These are phyloP conservation scores for Xerophyta viscosa DNA, from an alignment of 106 monocot genomes.

Conservation along the genomic window DNA sequence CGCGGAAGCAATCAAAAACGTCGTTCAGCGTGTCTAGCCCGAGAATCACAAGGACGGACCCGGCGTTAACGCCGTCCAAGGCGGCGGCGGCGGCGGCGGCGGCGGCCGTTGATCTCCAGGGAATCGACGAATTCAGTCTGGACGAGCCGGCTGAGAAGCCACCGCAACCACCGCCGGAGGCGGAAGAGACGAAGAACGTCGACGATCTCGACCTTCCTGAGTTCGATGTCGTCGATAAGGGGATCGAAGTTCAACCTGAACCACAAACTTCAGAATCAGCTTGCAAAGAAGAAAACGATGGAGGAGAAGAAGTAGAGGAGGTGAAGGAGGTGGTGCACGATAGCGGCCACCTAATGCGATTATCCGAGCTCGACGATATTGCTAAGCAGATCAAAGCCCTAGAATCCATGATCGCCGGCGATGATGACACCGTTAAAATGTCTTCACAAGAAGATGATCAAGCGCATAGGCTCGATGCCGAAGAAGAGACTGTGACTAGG, in stretches of 20 bases:
- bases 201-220: conserved; percentile 65
- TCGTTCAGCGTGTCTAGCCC: conserved; percentile 88
- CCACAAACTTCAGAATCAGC: not conserved
- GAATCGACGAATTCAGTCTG: conserved; percentile 48
- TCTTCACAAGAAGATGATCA: conserved; percentile 7
- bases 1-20: conserved; percentile 57
- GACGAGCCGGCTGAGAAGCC: too few species aligned
- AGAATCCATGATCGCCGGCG: conserved; percentile 40
- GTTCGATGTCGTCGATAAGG: conserved; percentile 79
- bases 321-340: conserved; percentile 74
- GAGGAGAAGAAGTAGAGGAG: conserved; percentile 29
- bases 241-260: conserved; percentile 45
- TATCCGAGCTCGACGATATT: conserved; percentile 64
- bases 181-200: conserved; percentile 13
- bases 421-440: not conserved
- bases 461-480: conserved; percentile 30
- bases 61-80: conserved; percentile 14
- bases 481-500: conserved; percentile 71
- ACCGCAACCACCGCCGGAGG: conserved; percentile 7
- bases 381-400: conserved; percentile 76
- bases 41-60: conserved; percentile 23
- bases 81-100: conserved; percentile 8
- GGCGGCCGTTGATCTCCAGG: conserved; percentile 28
- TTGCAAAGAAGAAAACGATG: conserved; percentile 2
- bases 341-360: conserved; percentile 22